These are phyloP conservation scores for Hypoxylon trugodes DNA, from an alignment of 495 filamentous ascomycete genomes.

Conservation along the genomic window DNA sequence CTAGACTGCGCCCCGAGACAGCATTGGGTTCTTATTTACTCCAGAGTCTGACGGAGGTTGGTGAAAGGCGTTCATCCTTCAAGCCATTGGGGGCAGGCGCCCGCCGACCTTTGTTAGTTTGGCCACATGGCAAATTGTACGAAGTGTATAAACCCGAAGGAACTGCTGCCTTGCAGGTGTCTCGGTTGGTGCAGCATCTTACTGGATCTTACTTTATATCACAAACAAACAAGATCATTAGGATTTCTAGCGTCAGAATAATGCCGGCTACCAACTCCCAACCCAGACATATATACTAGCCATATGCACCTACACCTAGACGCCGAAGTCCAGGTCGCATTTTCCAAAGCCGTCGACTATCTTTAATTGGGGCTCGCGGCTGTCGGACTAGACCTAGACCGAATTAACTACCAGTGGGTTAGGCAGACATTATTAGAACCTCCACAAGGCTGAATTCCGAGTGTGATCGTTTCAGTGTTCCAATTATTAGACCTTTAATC, in stretches of 20 bases:
- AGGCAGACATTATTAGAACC: neutral
- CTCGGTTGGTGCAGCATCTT: constrained; percentile 4
- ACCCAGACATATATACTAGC: neutral
- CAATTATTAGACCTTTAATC: neutral
- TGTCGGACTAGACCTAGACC: no score
- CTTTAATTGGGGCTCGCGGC: neutral
- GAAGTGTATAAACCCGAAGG: constrained; percentile 10
- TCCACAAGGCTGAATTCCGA: neutral
- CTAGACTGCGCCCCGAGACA: constrained; percentile 1
- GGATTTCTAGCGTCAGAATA: neutral
- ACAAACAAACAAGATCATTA: neutral
- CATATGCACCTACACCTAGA: no score
- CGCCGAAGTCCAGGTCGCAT: no score
- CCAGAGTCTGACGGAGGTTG: neutral
- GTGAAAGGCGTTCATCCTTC: neutral
- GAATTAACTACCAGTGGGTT: no score
- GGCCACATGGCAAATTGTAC: constrained; percentile 8
- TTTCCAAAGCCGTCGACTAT: neutral
- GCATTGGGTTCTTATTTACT: neutral
- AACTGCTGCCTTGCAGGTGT: neutral
- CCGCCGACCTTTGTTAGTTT: neutral
- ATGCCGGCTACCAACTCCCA: neutral
- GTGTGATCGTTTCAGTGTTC: neutral
- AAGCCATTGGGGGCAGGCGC: neutral
- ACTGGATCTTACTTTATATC: neutral